Conservation (phyloP, 2,329 filamentous ascomycete genomes). For the Alternaria sp. region DNA sequence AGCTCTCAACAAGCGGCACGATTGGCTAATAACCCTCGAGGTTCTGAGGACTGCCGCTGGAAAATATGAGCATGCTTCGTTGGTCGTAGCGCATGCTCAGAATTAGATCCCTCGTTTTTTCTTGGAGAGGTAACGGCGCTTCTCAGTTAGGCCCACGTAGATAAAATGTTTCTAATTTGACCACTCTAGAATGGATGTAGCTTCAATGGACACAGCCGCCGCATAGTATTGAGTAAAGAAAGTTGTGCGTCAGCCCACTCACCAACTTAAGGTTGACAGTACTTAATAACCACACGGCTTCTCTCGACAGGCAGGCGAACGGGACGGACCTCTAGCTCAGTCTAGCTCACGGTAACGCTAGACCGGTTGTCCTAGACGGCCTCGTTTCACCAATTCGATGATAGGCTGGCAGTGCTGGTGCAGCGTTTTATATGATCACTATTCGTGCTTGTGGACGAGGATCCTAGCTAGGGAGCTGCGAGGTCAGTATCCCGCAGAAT, state of each 20-base stretch:
- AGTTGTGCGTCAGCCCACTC: background rate
- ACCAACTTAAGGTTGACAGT: background rate
- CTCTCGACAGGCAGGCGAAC: constrained; percentile 2
- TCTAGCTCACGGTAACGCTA: background rate
- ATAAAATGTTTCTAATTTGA: background rate
- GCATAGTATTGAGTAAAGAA: no score
- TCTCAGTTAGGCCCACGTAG: background rate
- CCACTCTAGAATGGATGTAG: background rate
- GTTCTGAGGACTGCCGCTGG: background rate
- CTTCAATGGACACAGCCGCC: background rate
- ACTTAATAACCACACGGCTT: background rate
- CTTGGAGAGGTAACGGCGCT: background rate
- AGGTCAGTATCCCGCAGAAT: background rate
- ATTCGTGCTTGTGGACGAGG: background rate
- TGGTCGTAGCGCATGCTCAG: background rate
- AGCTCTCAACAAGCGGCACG: background rate
- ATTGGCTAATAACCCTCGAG: background rate
- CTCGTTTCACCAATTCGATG: background rate
- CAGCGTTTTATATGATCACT: background rate
- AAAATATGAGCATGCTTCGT: background rate
- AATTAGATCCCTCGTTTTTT: background rate
- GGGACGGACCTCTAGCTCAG: constrained; percentile 21
- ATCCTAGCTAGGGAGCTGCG: background rate
- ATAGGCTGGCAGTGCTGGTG: background rate
- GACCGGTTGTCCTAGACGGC: background rate